Evolutionary conservation across 176 grass and related monocot species (phyloP).

Genomic region (Microstegium vimineum): DNA sequence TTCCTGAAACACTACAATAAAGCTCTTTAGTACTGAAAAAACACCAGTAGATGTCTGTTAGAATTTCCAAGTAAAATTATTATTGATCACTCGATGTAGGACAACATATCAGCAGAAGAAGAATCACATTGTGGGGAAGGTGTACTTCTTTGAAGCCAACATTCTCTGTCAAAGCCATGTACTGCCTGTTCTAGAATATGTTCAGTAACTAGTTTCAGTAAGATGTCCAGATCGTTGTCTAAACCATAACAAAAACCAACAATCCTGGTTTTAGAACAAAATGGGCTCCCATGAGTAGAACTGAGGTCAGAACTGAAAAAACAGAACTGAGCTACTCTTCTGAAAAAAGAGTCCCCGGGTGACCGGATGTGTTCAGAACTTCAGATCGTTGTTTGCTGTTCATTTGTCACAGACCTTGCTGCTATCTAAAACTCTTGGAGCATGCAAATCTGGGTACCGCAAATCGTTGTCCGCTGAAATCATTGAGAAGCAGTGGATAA

Average conservation of each 20-base stretch:
- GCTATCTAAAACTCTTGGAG: not conserved
- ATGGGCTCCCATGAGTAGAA: not conserved
- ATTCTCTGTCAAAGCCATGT: not conserved
- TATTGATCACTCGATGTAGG: not conserved
- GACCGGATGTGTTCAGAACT: not conserved
- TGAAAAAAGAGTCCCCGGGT: not conserved
- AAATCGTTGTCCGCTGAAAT: constrained; percentile 25
- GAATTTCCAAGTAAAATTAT: too few species aligned
- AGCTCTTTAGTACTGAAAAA: not conserved
- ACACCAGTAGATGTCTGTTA: too few species aligned
- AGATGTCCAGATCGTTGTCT: not conserved
- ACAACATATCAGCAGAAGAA: not conserved
- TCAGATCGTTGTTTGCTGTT: not conserved
- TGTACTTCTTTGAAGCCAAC: not conserved
- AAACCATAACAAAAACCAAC: not conserved
- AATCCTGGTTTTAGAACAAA: not conserved
- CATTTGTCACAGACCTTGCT: not conserved
- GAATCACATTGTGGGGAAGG: too few species aligned
- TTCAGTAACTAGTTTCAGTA: constrained; percentile 25
- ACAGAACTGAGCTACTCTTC: not conserved
- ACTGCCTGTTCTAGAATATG: not conserved
- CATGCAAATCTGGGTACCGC: constrained; percentile 19
- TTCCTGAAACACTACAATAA: not conserved
- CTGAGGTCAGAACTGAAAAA: not conserved
- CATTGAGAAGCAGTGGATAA: not conserved